phyloP scores from a whole-genome alignment of 345 rosid genomes.

The Corchorus olitorius region DNA sequence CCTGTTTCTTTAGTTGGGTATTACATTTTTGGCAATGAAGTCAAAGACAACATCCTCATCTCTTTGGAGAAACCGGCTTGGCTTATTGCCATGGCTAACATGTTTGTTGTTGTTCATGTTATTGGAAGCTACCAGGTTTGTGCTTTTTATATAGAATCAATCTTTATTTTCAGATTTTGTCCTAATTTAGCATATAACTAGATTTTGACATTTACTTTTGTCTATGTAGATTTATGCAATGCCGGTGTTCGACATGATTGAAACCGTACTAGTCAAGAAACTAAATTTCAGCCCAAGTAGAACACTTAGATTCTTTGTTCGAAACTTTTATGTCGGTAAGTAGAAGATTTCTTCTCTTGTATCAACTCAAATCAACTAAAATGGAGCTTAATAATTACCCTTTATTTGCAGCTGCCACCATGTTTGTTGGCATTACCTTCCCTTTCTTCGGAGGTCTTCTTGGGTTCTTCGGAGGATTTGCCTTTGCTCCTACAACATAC shows the following conservation, averaged over 20 bases:
- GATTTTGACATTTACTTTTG: neutral
- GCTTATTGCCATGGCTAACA: conserved; percentile 69
- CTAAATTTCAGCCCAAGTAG: conserved; percentile 44
- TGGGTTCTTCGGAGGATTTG: conserved; percentile 75
- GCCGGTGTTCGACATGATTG: conserved; percentile 76
- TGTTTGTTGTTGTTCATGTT: conserved; percentile 77
- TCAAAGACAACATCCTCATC: conserved; percentile 57
- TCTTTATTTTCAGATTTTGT: neutral
- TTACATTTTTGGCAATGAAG: conserved; percentile 56
- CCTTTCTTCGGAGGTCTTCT: conserved; percentile 76
- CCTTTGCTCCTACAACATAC: conserved; percentile 83
- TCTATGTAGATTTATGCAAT: conserved; percentile 54
- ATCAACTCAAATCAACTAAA: neutral
- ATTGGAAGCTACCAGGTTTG: conserved; percentile 81
- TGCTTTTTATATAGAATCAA: neutral
- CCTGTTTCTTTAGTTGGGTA: conserved; percentile 75
- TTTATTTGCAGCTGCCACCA: conserved; percentile 49
- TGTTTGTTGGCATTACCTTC: conserved; percentile 72
- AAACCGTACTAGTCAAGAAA: conserved; percentile 56
- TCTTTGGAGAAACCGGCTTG: conserved; percentile 63
- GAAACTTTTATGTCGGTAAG: conserved; percentile 58
- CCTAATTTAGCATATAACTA: neutral
- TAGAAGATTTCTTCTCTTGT: neutral
- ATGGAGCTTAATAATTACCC: neutral
- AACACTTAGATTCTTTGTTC: conserved; percentile 46